phyloP scores from a whole-genome alignment of 2,329 filamentous ascomycete genomes.

The Calonectria hawksworthii region DNA sequence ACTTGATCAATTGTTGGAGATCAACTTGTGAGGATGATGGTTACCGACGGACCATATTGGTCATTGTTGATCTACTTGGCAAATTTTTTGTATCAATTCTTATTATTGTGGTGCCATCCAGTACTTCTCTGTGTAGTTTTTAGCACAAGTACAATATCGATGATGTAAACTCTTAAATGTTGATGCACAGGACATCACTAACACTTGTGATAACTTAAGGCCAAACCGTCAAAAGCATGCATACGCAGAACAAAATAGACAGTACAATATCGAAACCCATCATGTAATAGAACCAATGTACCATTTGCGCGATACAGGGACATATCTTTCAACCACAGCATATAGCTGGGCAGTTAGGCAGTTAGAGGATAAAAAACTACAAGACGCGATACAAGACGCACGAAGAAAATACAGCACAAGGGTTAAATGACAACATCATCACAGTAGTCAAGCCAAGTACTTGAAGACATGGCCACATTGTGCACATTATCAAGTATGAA shows the following conservation, averaged over 20 bases:
- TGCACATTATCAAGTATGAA: not conserved
- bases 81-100: not conserved
- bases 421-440: not conserved
- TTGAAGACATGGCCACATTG: not conserved
- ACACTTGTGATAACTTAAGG: too few relatives aligned
- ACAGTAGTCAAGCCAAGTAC: not conserved
- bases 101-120: not conserved
- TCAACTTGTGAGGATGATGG: not conserved
- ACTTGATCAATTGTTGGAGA: not conserved
- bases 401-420: not conserved
- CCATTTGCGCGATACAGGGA: not conserved
- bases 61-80: not conserved
- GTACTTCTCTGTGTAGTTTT: not conserved
- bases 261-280: not conserved
- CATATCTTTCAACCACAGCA: not conserved
- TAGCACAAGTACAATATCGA: not conserved
- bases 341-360: not conserved
- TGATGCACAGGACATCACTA: not conserved
- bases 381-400: not conserved
- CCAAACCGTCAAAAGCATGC: too few relatives aligned
- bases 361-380: not conserved
- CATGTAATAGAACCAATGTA: not conserved
- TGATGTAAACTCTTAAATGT: not conserved
- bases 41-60: not conserved
- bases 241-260: too few relatives aligned